phyloP scores from a whole-genome alignment of 1,284 basidiomycete species.

The Rhodofomes roseus region DNA sequence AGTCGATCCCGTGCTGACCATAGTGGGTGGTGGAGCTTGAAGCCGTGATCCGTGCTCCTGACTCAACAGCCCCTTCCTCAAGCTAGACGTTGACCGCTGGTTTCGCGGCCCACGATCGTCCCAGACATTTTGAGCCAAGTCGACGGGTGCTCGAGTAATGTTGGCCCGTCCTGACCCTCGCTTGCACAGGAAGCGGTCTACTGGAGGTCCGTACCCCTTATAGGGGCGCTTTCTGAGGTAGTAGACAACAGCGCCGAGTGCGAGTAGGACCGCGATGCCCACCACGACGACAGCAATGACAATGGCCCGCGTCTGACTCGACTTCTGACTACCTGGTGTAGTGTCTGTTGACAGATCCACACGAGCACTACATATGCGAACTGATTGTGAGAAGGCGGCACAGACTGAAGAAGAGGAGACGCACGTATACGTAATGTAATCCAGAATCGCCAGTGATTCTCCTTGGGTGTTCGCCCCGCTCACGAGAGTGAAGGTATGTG shows the following conservation, averaged over 20 bases:
- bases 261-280: neutral
- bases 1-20: neutral
- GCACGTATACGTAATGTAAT: constrained; percentile 23
- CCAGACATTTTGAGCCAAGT: neutral
- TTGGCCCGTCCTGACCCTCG: neutral
- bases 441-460: constrained; percentile 18
- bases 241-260: neutral
- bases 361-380: neutral
- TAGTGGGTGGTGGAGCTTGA: neutral
- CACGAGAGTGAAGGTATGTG: constrained; percentile 18
- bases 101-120: neutral
- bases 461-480: constrained; percentile 8
- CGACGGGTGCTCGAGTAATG: neutral
- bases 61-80: neutral
- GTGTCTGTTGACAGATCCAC: neutral
- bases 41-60: neutral
- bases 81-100: neutral
- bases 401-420: neutral
- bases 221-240: neutral
- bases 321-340: too few relatives aligned
- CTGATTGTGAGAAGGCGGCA: neutral
- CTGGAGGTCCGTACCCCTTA: neutral
- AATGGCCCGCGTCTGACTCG: neutral
- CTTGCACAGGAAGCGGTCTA: neutral
- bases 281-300: neutral